Percentiles rank a stretch among this genome's conserved stretches.
These are phyloP conservation scores for Raddia distichophylla DNA, from an alignment of 176 grass and related monocot genomes.

Conservation along the genomic window DNA sequence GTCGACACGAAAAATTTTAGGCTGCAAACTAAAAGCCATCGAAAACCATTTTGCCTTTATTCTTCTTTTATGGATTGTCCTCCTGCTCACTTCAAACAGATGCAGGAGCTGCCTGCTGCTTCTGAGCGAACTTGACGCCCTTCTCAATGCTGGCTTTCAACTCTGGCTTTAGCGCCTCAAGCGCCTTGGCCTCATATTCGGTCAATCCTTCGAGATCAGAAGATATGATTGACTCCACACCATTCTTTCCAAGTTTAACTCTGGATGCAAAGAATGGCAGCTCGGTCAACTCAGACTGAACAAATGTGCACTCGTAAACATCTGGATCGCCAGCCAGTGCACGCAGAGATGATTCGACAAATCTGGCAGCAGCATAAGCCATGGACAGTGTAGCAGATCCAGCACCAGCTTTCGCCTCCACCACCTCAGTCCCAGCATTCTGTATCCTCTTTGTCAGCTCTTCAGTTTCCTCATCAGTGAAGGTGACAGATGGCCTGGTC, in stretches of 20 bases:
- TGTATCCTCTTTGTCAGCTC: constrained; percentile 78
- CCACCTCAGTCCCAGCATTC: constrained; percentile 80
- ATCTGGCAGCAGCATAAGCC: constrained; percentile 82
- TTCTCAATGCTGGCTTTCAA: constrained; percentile 88
- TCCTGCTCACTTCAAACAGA: constrained; percentile 51
- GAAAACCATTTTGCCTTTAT: constrained; percentile 34
- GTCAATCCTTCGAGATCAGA: constrained; percentile 62
- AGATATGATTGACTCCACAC: constrained; percentile 63
- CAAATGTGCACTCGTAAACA: constrained; percentile 82
- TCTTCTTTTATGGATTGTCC: constrained; percentile 12
- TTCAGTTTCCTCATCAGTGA: constrained; percentile 66
- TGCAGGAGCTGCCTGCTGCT: constrained; percentile 54
- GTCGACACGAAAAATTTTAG: constrained; percentile 36
- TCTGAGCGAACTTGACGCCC: constrained; percentile 57
- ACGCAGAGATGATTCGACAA: constrained; percentile 70
- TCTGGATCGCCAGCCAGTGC: constrained; percentile 68
- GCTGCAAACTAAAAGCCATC: constrained; percentile 52
- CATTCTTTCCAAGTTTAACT: constrained; percentile 77
- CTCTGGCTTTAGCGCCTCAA: constrained; percentile 70
- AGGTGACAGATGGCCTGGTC: constrained; percentile 63
- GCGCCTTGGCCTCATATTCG: constrained; percentile 66
- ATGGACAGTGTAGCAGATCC: constrained; percentile 84
- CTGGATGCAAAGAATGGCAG: constrained; percentile 83
- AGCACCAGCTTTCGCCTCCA: constrained; percentile 83
- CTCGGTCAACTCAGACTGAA: constrained; percentile 69